These are phyloP conservation scores for Candida sp. DNA, from an alignment of 1,139 yeast genomes.

Conservation along the genomic window DNA sequence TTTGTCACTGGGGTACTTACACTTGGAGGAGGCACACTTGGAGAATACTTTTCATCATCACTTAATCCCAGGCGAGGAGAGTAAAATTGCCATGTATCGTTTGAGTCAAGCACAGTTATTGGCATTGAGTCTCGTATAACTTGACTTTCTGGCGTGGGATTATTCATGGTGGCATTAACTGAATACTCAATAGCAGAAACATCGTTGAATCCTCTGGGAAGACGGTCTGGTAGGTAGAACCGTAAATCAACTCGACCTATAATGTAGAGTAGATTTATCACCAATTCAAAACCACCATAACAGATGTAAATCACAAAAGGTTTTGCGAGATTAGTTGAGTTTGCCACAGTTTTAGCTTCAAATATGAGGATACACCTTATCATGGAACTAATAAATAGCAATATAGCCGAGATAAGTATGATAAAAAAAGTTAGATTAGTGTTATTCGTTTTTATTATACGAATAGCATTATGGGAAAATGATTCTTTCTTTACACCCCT, in stretches of 20 bases:
- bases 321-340: constrained; percentile 18
- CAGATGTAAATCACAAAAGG: constrained; percentile 31
- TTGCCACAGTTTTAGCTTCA: constrained; percentile 18
- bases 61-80: background rate
- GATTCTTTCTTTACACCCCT: constrained; percentile 37
- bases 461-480: background rate
- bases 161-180: background rate
- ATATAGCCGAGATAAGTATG: constrained; percentile 27
- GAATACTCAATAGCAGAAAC: constrained; percentile 43
- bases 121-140: too few species aligned
- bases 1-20: too few species aligned
- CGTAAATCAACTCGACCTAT: constrained; percentile 45
- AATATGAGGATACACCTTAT: constrained; percentile 31
- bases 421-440: constrained; percentile 32
- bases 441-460: too few species aligned
- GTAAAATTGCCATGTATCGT: background rate
- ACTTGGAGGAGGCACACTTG: too few species aligned
- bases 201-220: constrained; percentile 34
- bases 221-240: constrained; percentile 43
- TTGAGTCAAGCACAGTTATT: too few species aligned
- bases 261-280: constrained; percentile 33
- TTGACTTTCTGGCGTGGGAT: background rate
- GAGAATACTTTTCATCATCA: too few species aligned
- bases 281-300: constrained; percentile 39
- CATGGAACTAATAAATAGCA: constrained; percentile 29